Evolutionary conservation across 306 rosid genomes (phyloP), one percentile per base, ranked within the genome.

Genomic region (Arachis stenosperma): DNA sequence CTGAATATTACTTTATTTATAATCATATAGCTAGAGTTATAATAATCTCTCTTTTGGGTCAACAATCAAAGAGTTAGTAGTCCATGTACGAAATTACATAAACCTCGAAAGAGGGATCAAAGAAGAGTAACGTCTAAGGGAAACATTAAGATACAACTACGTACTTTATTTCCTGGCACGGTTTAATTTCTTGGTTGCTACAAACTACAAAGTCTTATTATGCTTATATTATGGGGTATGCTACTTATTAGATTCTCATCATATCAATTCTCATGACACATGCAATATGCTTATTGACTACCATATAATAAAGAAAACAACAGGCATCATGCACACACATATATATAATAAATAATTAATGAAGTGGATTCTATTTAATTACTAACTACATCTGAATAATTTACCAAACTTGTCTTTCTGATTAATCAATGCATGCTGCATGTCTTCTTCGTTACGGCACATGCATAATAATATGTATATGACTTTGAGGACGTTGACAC

Each of bases 91-190:
- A 29, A 44, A 60, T 69, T 27, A 60, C 39, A 44, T 44, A 73
- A 72, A 64, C 83, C 73, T 83, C 37, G 86, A 78, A 67, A 83
- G 77, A 12, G 74, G 75, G 4, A 33, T 33, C 37, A 2, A 29
- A 71, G 83, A 85, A 56, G 86, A 88, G 87, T 88, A 53, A 72
- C 90, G 93, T 86, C 81, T 57, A 88, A 84, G 90, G 70, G 29
- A 88, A 79, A 81, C 46, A 27, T 5, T 50, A 42, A 66, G 53
- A 59, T 60, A 52, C 29, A 62, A 71, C 58, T 78, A 33, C 37
- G 37, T 33, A 33, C 9, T 42, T 51, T 29, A 78, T 83, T 74
- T 54, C 65, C 46, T 56, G 44, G 8, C 11, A 46, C 10, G 30
- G 12, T 55, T 75, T 9, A 44, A 33, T 44, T 2, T 81, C 46